Base-by-base conservation (phyloP, 495 filamentous ascomycete species). In the Neurospora terricola region DNA sequence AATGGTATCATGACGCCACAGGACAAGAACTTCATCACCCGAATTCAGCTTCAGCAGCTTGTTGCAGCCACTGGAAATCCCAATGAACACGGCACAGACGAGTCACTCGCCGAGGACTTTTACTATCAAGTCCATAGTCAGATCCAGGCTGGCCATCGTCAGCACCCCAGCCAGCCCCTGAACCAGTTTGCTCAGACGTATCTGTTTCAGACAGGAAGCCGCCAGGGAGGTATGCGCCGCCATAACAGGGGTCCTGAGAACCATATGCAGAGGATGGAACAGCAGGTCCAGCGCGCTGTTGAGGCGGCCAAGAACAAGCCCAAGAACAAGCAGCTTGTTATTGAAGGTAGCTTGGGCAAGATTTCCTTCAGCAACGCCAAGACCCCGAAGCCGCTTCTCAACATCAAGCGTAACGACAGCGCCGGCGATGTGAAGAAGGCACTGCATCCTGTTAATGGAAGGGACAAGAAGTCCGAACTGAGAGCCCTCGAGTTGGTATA, bases 341-440 rank as follows among this genome's bases (percentile, higher is more conserved):
- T 99, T 68, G 96, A 98, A 80, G 96, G 96, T n/a, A 98, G 94
- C 76, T 81, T 99, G 73, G 96, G 96, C 72, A 99, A 99, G 83
- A 99, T 99, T 40, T 94, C 94, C 0, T 99, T 98, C 85, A 97
- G 95, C 84, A 99, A 99, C 78, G 93, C 94, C 39, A 98, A 98
- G 82, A 96, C 96, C 0, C 96, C 96, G 0, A 93, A 95, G 80
- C 94, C 94, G 38, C 87, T 98, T 75, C 88, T 99, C 39, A 98
- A 97, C 78, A 92, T 99, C 81, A 98, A 98, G 84, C 92, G 94
- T 21, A 83, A 87, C n/a, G 95, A 97, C 38, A 91, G 86, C 75
- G 84, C 83, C n/a, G 72, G 84, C 72, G 87, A 85, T 62, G 86
- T 87, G 68, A 83, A 85, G 69, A 85, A 82, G 71, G 83, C 84